phyloP scores from a whole-genome alignment of 2,329 filamentous ascomycete genomes.

The Colletotrichum camelliae region DNA sequence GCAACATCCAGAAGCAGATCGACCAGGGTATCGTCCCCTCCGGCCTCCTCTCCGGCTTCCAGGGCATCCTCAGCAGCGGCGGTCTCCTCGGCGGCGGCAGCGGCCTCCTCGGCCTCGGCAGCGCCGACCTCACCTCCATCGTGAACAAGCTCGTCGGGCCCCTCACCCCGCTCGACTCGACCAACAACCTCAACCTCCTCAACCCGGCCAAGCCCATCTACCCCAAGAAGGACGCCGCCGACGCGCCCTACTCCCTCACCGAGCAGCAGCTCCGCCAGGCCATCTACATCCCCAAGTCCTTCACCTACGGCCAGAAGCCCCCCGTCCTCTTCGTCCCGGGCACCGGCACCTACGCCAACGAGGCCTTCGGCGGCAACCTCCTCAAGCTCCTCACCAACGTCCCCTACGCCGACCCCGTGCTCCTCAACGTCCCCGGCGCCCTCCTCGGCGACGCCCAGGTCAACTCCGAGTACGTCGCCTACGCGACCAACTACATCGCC shows the following conservation, averaged over 20 bases:
- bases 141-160: slow-evolving; percentile 1
- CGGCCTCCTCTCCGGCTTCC: not conserved
- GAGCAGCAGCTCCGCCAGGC: slow-evolving; percentile 53
- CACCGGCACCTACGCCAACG: slow-evolving; percentile 53
- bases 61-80: not conserved
- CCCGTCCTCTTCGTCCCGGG: slow-evolving; percentile 60
- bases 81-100: not conserved
- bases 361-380: slow-evolving; percentile 50
- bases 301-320: slow-evolving; percentile 49
- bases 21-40: not conserved
- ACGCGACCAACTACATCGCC: slow-evolving; percentile 62
- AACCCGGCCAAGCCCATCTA: slow-evolving; percentile 30
- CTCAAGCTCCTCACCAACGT: slow-evolving; percentile 50
- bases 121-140: not conserved
- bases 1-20: slow-evolving; percentile 7
- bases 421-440: slow-evolving; percentile 58
- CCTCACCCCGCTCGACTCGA: not conserved
- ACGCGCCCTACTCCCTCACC: slow-evolving; percentile 53
- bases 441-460: slow-evolving; percentile 53
- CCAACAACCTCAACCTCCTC: not conserved
- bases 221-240: slow-evolving; percentile 38
- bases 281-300: slow-evolving; percentile 55
- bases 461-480: slow-evolving; percentile 61
- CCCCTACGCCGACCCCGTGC: slow-evolving; percentile 53
- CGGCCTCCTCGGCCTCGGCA: not conserved